phyloP scores from a whole-genome alignment of 192 early-diverging fungal genomes.

The Coemansia erecta region DNA sequence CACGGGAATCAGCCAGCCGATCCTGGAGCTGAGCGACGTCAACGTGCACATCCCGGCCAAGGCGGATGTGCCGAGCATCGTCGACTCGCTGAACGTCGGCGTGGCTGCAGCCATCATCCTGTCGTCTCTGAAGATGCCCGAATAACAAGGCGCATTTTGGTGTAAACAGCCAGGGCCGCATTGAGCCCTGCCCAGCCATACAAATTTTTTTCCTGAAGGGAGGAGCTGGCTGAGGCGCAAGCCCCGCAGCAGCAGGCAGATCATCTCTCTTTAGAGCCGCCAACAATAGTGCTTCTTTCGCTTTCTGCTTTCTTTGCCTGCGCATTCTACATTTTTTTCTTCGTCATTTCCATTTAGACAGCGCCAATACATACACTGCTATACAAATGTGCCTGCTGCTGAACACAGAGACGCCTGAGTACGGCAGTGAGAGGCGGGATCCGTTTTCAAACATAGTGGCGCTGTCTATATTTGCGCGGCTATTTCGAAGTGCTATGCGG shows the following conservation, averaged over 20 bases:
- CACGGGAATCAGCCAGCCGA: slow-evolving; percentile 10
- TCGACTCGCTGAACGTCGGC: slow-evolving; percentile 52
- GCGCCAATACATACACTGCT: too few species aligned
- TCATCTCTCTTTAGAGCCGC: too few species aligned
- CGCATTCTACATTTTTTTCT: too few species aligned
- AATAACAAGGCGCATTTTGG: neutral
- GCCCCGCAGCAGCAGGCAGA: too few species aligned
- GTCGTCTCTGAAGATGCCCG: slow-evolving; percentile 11
- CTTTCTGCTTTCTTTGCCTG: too few species aligned
- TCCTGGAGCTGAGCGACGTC: slow-evolving; percentile 18
- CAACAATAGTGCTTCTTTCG: too few species aligned
- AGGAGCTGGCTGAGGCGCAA: too few species aligned
- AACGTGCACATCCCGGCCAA: slow-evolving; percentile 31
- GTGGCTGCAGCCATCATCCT: slow-evolving; percentile 46
- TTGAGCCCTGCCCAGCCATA: too few species aligned
- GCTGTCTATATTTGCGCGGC: neutral
- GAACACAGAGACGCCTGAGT: neutral
- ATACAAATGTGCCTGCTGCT: slow-evolving; percentile 1
- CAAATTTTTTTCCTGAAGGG: too few species aligned
- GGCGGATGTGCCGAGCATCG: slow-evolving; percentile 17
- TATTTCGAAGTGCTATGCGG: neutral
- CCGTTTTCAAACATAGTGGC: neutral
- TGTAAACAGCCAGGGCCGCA: too few species aligned
- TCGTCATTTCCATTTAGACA: too few species aligned
- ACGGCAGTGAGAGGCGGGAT: neutral